A percentile compares a stretch with the other conserved stretches of the same genome.
Conservation (phyloP, 192 early-diverging fungal species). For the Glomus cerebriforme region DNA sequence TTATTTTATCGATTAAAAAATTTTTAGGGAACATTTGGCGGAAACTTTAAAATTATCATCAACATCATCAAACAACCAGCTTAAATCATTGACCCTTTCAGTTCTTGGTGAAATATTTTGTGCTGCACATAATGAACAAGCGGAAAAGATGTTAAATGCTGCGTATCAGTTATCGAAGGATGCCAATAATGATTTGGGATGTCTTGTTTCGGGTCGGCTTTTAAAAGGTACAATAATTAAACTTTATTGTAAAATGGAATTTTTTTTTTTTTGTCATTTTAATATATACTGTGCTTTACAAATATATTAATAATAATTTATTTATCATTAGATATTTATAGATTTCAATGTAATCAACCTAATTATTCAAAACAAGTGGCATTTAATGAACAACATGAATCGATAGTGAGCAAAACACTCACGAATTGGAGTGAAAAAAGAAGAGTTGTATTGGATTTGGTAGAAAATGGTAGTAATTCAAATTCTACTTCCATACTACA, state of each 20-base stretch:
- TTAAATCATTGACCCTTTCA: constrained; percentile 42
- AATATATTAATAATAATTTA: neutral
- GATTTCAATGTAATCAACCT: neutral
- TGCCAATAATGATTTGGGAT: constrained; percentile 9
- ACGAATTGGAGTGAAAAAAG: constrained; percentile 16
- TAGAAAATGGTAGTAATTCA: neutral
- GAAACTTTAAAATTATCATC: constrained; percentile 43
- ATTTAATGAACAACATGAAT: constrained; percentile 26
- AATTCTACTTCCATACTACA: neutral
- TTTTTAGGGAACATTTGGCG: constrained; percentile 43
- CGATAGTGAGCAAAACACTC: neutral
- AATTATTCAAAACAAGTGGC: constrained; percentile 11
- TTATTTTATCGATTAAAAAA: neutral
- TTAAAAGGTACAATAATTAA: constrained; percentile 16
- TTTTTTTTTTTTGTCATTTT: neutral
- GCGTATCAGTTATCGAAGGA: constrained; percentile 27
- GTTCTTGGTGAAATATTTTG: constrained; percentile 42
- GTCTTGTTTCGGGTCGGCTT: constrained; percentile 20
- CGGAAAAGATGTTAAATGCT: constrained; percentile 46
- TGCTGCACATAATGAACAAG: constrained; percentile 47
- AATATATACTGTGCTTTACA: no score
- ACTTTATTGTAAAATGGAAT: neutral
- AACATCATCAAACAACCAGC: constrained; percentile 39
- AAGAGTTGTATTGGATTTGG: constrained; percentile 6
- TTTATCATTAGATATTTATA: constrained; percentile 22